Evolutionary conservation across 345 rosid genomes (phyloP).

Genomic region (Syzygium jambos): DNA sequence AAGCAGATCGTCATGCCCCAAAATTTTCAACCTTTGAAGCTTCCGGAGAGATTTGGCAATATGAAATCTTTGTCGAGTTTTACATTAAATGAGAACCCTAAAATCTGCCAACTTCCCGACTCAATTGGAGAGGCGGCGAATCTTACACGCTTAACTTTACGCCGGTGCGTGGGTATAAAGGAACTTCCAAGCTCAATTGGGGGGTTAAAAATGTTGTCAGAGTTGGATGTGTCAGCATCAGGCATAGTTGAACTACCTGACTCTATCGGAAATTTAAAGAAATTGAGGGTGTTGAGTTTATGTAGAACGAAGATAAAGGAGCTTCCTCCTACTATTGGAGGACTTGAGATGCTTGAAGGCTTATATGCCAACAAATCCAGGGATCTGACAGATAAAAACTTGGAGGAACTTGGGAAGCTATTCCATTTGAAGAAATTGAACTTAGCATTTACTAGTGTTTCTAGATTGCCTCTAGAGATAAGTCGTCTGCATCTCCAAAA

Average conservation of each 20-base stretch:
- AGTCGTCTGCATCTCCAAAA: neutral
- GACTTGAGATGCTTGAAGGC: neutral
- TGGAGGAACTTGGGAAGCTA: neutral
- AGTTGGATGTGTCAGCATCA: neutral
- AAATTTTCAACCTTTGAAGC: no score
- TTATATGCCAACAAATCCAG: neutral
- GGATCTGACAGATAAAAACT: neutral
- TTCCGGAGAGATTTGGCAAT: no score
- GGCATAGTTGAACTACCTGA: neutral
- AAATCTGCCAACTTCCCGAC: neutral
- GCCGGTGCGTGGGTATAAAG: neutral
- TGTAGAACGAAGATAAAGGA: neutral
- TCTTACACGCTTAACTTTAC: neutral
- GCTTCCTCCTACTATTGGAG: neutral
- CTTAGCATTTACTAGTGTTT: neutral
- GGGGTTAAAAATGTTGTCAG: neutral
- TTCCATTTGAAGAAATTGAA: neutral
- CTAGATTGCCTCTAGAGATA: neutral
- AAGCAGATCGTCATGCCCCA: no score
- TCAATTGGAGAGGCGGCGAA: neutral
- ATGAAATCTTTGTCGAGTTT: no score
- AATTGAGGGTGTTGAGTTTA: neutral
- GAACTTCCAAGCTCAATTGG: neutral
- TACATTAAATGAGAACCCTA: neutral
- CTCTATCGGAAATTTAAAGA: neutral